phyloP scores from a whole-genome alignment of 2,329 filamentous ascomycete species.

The Tolypocladium pustulatum region DNA sequence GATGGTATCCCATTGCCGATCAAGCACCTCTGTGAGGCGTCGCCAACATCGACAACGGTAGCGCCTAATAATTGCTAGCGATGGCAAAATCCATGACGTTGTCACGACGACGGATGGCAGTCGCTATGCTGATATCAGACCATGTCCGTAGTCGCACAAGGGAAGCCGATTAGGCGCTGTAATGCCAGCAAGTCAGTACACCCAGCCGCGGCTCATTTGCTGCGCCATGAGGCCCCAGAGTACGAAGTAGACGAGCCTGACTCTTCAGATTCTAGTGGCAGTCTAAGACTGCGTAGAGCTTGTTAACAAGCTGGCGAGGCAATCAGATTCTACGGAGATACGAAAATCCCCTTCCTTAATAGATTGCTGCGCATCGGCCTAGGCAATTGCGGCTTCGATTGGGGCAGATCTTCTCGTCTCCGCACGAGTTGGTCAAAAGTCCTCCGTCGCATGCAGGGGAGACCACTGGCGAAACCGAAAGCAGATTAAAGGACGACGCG shows the following conservation, averaged over 20 bases:
- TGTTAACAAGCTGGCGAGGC: neutral
- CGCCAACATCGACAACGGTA: no score
- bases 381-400: neutral
- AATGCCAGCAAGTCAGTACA: neutral
- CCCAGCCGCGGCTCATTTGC: neutral
- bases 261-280: neutral
- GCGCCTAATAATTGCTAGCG: neutral
- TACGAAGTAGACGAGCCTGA: neutral
- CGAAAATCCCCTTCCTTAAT: neutral
- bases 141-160: neutral
- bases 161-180: neutral
- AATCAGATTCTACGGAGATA: neutral
- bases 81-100: neutral
- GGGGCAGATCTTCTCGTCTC: neutral
- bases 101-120: no score
- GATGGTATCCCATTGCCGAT: neutral
- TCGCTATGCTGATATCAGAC: neutral
- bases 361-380: neutral
- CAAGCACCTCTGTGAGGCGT: neutral
- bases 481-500: neutral
- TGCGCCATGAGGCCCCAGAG: no score
- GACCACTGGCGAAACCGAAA: neutral
- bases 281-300: no score
- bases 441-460: neutral
- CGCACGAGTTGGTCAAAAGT: neutral